A percentile compares a stretch with the other conserved stretches of the same genome.
Evolutionary conservation across 441 rosid genomes (phyloP).

Genomic region (Biscutella laevigata): DNA sequence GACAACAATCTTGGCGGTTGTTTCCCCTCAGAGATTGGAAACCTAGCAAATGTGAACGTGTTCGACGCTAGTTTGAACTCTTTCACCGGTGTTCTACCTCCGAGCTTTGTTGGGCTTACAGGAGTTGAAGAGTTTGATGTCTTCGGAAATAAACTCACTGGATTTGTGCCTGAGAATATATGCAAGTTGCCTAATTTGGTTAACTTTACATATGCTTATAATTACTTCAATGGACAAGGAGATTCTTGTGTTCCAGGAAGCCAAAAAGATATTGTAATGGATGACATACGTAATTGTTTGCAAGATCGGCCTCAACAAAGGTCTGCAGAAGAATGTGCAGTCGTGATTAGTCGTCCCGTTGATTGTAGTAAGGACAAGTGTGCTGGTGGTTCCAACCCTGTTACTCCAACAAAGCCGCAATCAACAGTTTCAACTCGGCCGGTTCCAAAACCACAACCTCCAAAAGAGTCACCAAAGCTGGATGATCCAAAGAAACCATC

Average conservation of each 20-base stretch:
- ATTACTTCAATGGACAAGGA: slow-evolving; percentile 53
- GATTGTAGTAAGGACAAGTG: slow-evolving; percentile 72
- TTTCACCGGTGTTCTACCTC: slow-evolving; percentile 45
- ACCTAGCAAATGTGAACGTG: slow-evolving; percentile 37
- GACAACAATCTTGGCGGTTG: slow-evolving; percentile 60
- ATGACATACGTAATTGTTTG: slow-evolving; percentile 53
- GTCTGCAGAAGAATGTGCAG: slow-evolving; percentile 32
- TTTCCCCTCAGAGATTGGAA: slow-evolving; percentile 57
- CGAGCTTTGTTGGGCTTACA: slow-evolving; percentile 33
- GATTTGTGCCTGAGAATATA: slow-evolving; percentile 37
- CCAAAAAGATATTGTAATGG: slow-evolving; percentile 32
- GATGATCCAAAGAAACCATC: slow-evolving; percentile 6
- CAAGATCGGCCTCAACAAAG: slow-evolving; percentile 45
- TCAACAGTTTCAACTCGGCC: slow-evolving; percentile 21
- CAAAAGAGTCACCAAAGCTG: slow-evolving; percentile 13
- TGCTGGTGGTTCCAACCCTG: slow-evolving; percentile 24
- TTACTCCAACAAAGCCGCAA: slow-evolving; percentile 8
- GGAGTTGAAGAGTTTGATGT: slow-evolving; percentile 39
- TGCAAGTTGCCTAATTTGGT: slow-evolving; percentile 49
- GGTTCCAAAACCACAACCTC: slow-evolving; percentile 2
- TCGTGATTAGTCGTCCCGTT: slow-evolving; percentile 43
- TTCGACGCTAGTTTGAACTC: slow-evolving; percentile 51
- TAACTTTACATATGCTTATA: slow-evolving; percentile 48
- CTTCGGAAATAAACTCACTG: slow-evolving; percentile 50
- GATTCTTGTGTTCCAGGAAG: slow-evolving; percentile 34